Conservation (phyloP, 768 basidiomycete genomes). For the Kwoniella europaea region DNA sequence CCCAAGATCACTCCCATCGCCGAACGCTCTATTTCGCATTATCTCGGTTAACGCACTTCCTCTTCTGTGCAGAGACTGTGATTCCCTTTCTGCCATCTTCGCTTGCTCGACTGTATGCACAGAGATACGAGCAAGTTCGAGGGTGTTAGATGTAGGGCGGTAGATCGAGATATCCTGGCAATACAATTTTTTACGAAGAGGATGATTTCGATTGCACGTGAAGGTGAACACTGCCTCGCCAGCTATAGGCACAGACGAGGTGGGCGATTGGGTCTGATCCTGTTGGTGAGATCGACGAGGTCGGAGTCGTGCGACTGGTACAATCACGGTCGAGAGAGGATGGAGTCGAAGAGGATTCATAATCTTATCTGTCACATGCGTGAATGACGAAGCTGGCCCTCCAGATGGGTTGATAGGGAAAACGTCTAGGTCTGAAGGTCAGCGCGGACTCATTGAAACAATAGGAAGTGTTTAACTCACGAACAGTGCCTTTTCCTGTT, state of each 20-base stretch:
- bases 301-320: constrained; percentile 66
- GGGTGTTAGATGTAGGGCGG: constrained; percentile 52
- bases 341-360: constrained; percentile 65
- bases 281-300: constrained; percentile 42
- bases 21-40: constrained; percentile 34
- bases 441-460: not conserved
- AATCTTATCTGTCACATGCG: constrained; percentile 63
- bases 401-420: constrained; percentile 80
- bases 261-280: constrained; percentile 42
- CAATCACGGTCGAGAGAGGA: constrained; percentile 64
- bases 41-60: constrained; percentile 51
- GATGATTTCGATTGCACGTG: constrained; percentile 13
- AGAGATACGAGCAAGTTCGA: constrained; percentile 34
- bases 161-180: constrained; percentile 41
- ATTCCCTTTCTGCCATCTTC: not conserved
- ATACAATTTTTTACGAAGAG: constrained; percentile 10
- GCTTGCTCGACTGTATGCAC: constrained; percentile 5
- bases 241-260: not conserved
- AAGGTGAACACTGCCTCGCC: constrained; percentile 23
- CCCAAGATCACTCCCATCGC: constrained; percentile 20
- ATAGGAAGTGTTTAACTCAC: constrained; percentile 43
- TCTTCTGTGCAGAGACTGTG: constrained; percentile 10
- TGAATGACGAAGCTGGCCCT: constrained; percentile 65
- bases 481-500: constrained; percentile 61
- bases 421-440: constrained; percentile 62